phyloP scores from a whole-genome alignment of 2,329 filamentous ascomycete species.

The Aureobasidium sp. region DNA sequence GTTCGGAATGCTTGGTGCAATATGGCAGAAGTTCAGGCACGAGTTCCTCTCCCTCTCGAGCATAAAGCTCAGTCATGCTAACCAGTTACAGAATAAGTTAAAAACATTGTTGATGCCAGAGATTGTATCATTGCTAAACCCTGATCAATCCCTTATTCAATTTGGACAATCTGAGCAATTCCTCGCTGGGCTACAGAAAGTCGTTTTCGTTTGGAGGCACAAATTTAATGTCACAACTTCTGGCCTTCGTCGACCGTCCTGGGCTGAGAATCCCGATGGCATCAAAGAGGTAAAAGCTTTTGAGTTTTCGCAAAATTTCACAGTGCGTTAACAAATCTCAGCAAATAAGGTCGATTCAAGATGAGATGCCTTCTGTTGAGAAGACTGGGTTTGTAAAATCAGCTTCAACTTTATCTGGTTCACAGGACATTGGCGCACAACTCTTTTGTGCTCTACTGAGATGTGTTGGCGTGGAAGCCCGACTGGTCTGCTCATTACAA shows the following conservation, averaged over 20 bases:
- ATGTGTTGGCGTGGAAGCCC: slow-evolving; percentile 69
- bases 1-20: slow-evolving; percentile 87
- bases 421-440: slow-evolving; percentile 82
- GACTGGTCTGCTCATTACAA: slow-evolving; percentile 87
- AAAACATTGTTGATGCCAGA: slow-evolving; percentile 60
- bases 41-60: neutral
- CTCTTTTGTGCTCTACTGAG: slow-evolving; percentile 83
- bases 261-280: slow-evolving; percentile 60
- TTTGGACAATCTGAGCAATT: slow-evolving; percentile 71
- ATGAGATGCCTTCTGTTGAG: slow-evolving; percentile 49
- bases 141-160: slow-evolving; percentile 59
- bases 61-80: neutral
- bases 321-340: slow-evolving; percentile 16
- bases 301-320: neutral
- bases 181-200: slow-evolving; percentile 68
- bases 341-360: slow-evolving; percentile 14
- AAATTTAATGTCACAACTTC: slow-evolving; percentile 65
- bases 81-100: slow-evolving; percentile 38
- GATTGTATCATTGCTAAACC: slow-evolving; percentile 60
- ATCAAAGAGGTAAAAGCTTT: slow-evolving; percentile 17
- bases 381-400: slow-evolving; percentile 66
- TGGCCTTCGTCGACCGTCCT: slow-evolving; percentile 63
- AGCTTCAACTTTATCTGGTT: slow-evolving; percentile 65
- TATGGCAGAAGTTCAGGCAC: slow-evolving; percentile 20
- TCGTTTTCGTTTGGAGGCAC: slow-evolving; percentile 58